phyloP scores from a whole-genome alignment of 208 protist genomes.

The Plasmodiophora brassicae region DNA sequence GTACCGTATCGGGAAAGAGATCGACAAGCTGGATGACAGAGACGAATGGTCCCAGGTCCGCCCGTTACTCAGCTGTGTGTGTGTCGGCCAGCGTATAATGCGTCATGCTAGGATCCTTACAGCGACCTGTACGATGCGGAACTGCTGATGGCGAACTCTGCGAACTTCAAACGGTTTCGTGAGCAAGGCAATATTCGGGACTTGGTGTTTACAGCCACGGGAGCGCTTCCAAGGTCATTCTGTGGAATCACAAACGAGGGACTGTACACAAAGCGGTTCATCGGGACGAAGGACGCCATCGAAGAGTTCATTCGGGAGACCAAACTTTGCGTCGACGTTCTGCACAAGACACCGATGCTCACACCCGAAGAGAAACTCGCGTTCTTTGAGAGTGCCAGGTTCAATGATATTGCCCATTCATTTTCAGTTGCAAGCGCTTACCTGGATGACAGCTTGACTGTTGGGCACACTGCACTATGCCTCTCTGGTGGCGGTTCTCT shows the following conservation, averaged over 20 bases:
- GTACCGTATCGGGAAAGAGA: neutral
- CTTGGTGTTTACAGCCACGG: neutral
- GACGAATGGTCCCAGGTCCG: neutral
- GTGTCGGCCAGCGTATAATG: neutral
- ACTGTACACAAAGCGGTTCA: neutral
- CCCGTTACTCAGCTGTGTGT: no score
- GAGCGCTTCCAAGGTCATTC: neutral
- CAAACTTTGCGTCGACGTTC: neutral
- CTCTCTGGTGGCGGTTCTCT: constrained; percentile 11
- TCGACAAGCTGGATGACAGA: neutral
- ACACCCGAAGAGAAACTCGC: neutral
- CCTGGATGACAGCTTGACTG: neutral
- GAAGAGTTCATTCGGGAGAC: neutral
- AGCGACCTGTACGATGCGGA: neutral
- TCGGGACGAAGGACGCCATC: neutral
- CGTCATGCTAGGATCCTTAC: neutral
- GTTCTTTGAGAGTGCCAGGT: neutral
- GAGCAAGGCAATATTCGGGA: neutral
- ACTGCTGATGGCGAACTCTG: neutral
- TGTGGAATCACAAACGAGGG: neutral
- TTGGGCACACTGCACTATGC: constrained; percentile 10
- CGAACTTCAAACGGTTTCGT: neutral
- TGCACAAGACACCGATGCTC: neutral
- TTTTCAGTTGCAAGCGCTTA: no score
- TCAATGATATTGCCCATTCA: no score